Evolutionary conservation across 2,329 filamentous ascomycete species (phyloP), one percentile per base, ranked within the genome.

Genomic region (Ophiocordyceps australis): DNA sequence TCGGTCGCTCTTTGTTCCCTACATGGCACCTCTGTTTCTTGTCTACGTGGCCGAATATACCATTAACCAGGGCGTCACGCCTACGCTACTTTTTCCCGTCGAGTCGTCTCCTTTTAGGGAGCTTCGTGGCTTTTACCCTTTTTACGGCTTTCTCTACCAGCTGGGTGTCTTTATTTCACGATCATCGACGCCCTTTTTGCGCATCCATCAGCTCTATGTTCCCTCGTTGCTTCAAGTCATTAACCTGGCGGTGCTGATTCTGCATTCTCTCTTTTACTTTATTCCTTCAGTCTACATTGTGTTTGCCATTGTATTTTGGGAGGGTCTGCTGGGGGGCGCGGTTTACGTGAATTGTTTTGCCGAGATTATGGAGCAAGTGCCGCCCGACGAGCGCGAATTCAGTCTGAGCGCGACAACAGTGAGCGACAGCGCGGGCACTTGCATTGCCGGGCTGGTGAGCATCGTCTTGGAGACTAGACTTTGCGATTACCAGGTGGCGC

Each of bases 281-380:
- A 66, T 95, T 11, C 85, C 86, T 0, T 79, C 59, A 15, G 78
- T 94, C 14, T 94, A 82, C 44, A 39, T 93, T n/a, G 59, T 95
- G 2, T 94, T 93, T 41, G 31, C 67, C 14, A 57, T 95, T 32
- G 62, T 94, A 13, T 89, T 95, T 42, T 95, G 86, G 86, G 89
- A 95, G 47, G 89, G 89, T 0, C 49, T 95, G 9, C 57, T 98
- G 0, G 89, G 89, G 1, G 89, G 89, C 0, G 61, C 82, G 4
- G 89, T 95, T 0, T 98, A 98, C 40, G 85, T 95, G 31, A 92
- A 86, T 41, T 93, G 85, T 0, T 98, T 95, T 49, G 82, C 85
- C 1, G 80, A 91, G 45, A 94, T 98, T 33, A 76, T 82, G 46
- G 82, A 94, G 40, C 72, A 74, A 6, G 73, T 94, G 1, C 70